Evolutionary conservation across 306 rosid species (phyloP), one percentile per base, ranked within the genome.

Genomic region (Gleditsia sinensis): DNA sequence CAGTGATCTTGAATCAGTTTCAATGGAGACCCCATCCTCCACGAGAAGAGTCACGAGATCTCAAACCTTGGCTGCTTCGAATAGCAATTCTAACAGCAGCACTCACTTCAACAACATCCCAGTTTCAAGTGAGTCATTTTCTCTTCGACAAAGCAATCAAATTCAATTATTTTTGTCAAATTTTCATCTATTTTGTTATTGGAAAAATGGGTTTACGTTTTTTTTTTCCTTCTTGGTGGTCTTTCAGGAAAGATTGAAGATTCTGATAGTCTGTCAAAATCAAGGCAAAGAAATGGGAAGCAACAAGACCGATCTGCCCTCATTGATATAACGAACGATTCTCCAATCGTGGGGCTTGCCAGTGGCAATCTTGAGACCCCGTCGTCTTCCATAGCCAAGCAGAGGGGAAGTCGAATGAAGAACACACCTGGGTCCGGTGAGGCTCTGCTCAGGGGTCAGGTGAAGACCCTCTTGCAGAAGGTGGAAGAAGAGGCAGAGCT

Each of bases 1-100:
- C 16, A 43, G 63, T 11, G 7, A 46, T 60, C 53, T 74, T 39
- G 19, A 54, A 43, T 60, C 79, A 23, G 0, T 27, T 56, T 62
- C 84, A 19, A 94, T 95, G 99, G 98, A 95, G 70, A 95, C 97
- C 57, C 99, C 99, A 33, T 88, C 86, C 9, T 94, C 99, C 2
- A 60, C 87, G 60, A 86, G 91, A 81, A 86, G 96, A 60, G 81
- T 92, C 72, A 90, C 99, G 28, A 84, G 98, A 79, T 91, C 97
- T 0, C 92, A 84, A 54, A 50, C 85, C 55, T n/a, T 30, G 54
- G 57, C 82, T 36, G 40, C 83, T 34, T 63, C 48, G 7, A 70
- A 7, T n/a, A 70, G 37, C 30, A 43, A 8, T 34, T 17, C 32
- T 37, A 51, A n/a, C 54, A 74, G 17, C 66, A 67, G 11, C 71